Conservation (phyloP, 768 basidiomycete genomes). For the Leccinum boreale region DNA sequence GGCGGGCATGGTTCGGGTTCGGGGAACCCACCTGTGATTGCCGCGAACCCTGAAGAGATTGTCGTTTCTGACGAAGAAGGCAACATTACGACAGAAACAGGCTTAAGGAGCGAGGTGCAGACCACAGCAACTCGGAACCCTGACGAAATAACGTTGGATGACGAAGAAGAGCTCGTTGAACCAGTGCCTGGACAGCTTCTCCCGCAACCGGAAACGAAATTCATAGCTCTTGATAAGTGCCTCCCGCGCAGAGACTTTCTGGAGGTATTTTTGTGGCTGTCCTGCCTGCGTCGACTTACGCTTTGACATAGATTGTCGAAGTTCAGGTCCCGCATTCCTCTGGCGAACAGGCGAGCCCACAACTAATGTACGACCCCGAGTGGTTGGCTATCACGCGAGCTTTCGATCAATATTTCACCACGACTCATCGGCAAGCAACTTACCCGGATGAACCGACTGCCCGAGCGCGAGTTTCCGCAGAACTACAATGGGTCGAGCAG, state of each 20-base stretch:
- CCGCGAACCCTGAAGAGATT: constrained; percentile 40
- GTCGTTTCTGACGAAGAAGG: constrained; percentile 32
- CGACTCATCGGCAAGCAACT: constrained; percentile 40
- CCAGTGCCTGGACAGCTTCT: constrained; percentile 30
- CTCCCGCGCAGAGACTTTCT: constrained; percentile 72
- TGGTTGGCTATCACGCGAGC: constrained; percentile 95
- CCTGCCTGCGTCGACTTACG: background rate
- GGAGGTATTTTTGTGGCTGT: constrained; percentile 49
- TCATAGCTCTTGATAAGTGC: constrained; percentile 92
- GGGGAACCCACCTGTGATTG: background rate
- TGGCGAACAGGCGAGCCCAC: constrained; percentile 23
- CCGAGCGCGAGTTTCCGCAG: constrained; percentile 52
- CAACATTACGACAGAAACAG: constrained; percentile 1
- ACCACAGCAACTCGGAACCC: constrained; percentile 37
- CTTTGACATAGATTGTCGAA: constrained; percentile 62
- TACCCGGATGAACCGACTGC: constrained; percentile 59
- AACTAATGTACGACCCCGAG: constrained; percentile 74
- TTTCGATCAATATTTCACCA: constrained; percentile 75
- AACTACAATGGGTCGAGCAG: constrained; percentile 63
- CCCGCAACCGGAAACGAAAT: constrained; percentile 51
- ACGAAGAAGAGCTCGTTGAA: constrained; percentile 44
- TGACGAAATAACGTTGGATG: constrained; percentile 50
- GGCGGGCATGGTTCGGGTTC: background rate
- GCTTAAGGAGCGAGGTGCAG: constrained; percentile 34
- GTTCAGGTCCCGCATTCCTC: constrained; percentile 34